A percentile compares a stretch with the other conserved stretches of the same genome.
Evolutionary conservation across 768 basidiomycete genomes (phyloP).

Genomic region (Termitomyces sp.): DNA sequence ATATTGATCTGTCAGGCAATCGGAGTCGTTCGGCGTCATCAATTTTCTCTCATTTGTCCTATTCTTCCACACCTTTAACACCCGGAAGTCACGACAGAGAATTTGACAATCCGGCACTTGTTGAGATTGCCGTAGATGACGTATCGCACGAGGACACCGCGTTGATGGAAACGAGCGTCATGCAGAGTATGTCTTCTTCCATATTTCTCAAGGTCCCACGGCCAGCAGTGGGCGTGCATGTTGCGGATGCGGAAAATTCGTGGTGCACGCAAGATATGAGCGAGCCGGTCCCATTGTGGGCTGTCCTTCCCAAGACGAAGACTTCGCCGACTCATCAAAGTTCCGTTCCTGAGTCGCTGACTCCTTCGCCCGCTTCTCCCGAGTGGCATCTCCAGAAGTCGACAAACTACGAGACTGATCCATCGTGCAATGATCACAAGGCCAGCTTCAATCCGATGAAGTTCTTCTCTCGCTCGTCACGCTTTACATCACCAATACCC

Average conservation of each 20-base stretch:
- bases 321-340: constrained; percentile 2
- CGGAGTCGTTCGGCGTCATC: constrained; percentile 4
- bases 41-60: constrained; percentile 7
- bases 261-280: not conserved
- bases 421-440: not conserved
- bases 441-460: constrained; percentile 8
- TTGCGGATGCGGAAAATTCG: not conserved
- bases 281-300: not conserved
- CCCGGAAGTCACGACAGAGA: constrained; percentile 6
- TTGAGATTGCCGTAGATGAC: constrained; percentile 3
- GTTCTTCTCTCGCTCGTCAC: constrained; percentile 6
- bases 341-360: constrained; percentile 3
- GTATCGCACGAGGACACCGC: not conserved
- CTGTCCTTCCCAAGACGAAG: not conserved
- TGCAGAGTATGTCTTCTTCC: constrained; percentile 2
- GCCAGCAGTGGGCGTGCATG: not conserved
- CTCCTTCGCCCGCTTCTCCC: not conserved
- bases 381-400: not conserved
- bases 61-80: constrained; percentile 11
- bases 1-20: constrained; percentile 1
- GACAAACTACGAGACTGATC: not conserved
- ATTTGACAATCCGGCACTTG: not conserved
- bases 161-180: constrained; percentile 1
- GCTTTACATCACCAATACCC: not conserved
- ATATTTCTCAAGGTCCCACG: constrained; percentile 2